phyloP scores from a whole-genome alignment of 352 stramenopile genomes.

The Phytophthora tubulina region DNA sequence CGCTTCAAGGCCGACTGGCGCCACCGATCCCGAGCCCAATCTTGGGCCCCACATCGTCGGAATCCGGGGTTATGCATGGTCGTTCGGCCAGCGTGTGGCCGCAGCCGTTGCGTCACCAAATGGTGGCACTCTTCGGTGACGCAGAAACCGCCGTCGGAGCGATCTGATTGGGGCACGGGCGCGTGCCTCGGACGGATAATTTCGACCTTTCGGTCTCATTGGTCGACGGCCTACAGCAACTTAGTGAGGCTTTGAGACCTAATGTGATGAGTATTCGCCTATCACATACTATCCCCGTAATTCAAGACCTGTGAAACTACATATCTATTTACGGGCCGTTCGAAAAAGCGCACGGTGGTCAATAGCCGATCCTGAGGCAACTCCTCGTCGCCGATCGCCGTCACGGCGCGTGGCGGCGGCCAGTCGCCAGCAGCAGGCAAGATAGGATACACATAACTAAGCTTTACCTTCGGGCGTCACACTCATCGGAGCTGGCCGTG shows the following conservation, averaged over 20 bases:
- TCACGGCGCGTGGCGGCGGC: constrained; percentile 22
- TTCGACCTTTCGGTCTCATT: constrained; percentile 18
- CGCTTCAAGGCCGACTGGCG: background rate
- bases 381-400: constrained; percentile 20
- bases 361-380: constrained; percentile 21
- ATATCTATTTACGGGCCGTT: background rate
- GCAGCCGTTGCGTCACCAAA: constrained; percentile 15
- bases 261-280: background rate
- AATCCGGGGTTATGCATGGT: constrained; percentile 10
- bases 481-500: background rate
- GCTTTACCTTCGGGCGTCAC: too few species aligned
- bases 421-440: constrained; percentile 13
- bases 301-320: background rate
- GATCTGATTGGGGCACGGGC: constrained; percentile 35
- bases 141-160: constrained; percentile 10
- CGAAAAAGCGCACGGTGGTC: constrained; percentile 15
- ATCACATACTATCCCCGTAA: background rate
- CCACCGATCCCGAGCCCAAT: background rate
- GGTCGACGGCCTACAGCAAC: constrained; percentile 15
- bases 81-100: background rate
- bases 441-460: background rate
- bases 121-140: constrained; percentile 7
- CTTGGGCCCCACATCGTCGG: constrained; percentile 10
- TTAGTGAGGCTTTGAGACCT: background rate
- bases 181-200: constrained; percentile 22